A percentile compares a stretch with the other conserved stretches of the same genome.
Evolutionary conservation across 2,329 filamentous ascomycete genomes (phyloP).

Genomic region (Huntiella decipiens): DNA sequence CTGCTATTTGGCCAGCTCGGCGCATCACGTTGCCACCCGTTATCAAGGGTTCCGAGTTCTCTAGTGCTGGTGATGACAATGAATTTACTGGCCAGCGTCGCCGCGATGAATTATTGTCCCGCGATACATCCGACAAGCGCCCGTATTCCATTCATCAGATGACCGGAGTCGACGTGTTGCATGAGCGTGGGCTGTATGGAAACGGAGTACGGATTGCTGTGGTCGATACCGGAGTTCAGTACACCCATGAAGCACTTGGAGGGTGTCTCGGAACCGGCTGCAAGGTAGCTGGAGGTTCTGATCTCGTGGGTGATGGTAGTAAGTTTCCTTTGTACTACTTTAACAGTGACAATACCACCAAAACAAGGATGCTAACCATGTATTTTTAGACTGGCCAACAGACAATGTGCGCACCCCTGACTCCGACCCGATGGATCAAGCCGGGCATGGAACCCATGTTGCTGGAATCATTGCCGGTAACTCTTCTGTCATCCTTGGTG

Average conservation of each 20-base stretch:
- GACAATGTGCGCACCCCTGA: slow-evolving; percentile 18
- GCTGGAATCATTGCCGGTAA: slow-evolving; percentile 18
- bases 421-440: slow-evolving; percentile 30
- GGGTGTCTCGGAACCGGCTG: slow-evolving; percentile 23
- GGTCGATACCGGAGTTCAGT: slow-evolving; percentile 24
- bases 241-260: slow-evolving; percentile 20
- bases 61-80: too few relatives aligned
- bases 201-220: slow-evolving; percentile 22
- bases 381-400: slow-evolving; percentile 5
- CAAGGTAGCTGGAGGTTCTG: slow-evolving; percentile 21
- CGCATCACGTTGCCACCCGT: not conserved
- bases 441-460: slow-evolving; percentile 21
- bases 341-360: not conserved
- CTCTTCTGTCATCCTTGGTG: slow-evolving; percentile 17
- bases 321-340: not conserved
- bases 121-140: not conserved
- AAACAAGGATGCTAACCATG: not conserved
- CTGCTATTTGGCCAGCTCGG: slow-evolving; percentile 19
- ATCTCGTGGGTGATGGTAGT: slow-evolving; percentile 18
- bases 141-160: slow-evolving; percentile 22
- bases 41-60: not conserved
- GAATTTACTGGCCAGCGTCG: too few relatives aligned
- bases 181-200: slow-evolving; percentile 20
- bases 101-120: too few relatives aligned
- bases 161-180: slow-evolving; percentile 23